These are phyloP conservation scores for Datura wrightii DNA, from an alignment of 257 asterid species.

Conservation along the genomic window DNA sequence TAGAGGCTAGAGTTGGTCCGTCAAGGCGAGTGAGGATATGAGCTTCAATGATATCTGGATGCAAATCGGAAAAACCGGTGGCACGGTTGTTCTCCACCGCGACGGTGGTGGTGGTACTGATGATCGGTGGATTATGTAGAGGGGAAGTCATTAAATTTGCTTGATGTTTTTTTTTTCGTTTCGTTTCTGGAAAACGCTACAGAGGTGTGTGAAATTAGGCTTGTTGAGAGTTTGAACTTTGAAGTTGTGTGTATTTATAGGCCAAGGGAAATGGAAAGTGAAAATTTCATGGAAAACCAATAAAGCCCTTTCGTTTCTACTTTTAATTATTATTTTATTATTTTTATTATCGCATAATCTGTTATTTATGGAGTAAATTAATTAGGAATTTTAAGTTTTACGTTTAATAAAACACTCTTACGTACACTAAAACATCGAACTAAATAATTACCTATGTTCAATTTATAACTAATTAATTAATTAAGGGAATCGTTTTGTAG, in stretches of 20 bases:
- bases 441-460: neutral
- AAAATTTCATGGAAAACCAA: neutral
- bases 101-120: neutral
- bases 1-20: slow-evolving; percentile 68
- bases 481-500: no score
- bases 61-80: slow-evolving; percentile 52
- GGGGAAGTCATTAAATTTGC: slow-evolving; percentile 7
- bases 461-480: neutral
- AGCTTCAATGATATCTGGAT: slow-evolving; percentile 58
- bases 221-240: neutral
- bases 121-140: neutral
- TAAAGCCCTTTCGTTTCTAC: neutral
- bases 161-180: neutral
- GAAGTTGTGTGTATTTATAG: neutral
- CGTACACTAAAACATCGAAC: neutral
- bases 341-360: no score
- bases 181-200: neutral
- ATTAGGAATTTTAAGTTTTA: neutral
- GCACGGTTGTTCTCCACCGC: slow-evolving; percentile 39
- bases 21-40: slow-evolving; percentile 71
- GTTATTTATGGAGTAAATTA: neutral
- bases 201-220: neutral
- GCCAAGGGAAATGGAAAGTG: neutral
- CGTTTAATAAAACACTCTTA: neutral
- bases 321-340: no score